Conservation (phyloP, 2,329 filamentous ascomycete species). For the Aspergillus pseudonomiae region DNA sequence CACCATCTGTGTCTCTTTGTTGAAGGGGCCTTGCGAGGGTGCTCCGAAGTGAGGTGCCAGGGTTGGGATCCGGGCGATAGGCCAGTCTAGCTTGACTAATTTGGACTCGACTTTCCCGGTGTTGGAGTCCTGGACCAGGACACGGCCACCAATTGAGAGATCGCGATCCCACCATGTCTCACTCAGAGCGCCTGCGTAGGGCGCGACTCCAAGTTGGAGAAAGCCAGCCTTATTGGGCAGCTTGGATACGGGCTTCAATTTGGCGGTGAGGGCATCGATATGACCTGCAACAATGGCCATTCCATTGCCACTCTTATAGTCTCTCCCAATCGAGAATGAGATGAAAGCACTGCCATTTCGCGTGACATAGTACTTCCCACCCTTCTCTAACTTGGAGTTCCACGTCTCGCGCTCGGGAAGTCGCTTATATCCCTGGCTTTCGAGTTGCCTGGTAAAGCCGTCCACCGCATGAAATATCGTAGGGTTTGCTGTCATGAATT, state of each 20-base stretch:
- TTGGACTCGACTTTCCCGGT: constrained; percentile 77
- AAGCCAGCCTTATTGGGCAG: constrained; percentile 85
- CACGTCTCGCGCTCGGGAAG: constrained; percentile 78
- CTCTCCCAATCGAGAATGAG: constrained; percentile 78
- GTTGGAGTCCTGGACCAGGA: constrained; percentile 74
- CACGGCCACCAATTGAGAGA: constrained; percentile 84
- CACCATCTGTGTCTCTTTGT: constrained; percentile 90
- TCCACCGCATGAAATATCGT: constrained; percentile 91
- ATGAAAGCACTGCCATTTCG: constrained; percentile 86
- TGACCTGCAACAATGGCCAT: constrained; percentile 88
- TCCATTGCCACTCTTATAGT: constrained; percentile 83
- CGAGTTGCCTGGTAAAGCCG: constrained; percentile 73
- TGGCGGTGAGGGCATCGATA: constrained; percentile 87
- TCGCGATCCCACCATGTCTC: constrained; percentile 97
- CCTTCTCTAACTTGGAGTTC: constrained; percentile 69
- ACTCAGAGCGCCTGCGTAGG: constrained; percentile 86
- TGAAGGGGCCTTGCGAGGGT: constrained; percentile 67
- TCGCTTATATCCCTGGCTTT: constrained; percentile 71
- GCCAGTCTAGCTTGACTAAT: constrained; percentile 91
- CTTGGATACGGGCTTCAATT: constrained; percentile 86
- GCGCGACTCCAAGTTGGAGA: constrained; percentile 85
- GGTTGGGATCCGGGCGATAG: constrained; percentile 88
- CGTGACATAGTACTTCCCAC: constrained; percentile 86
- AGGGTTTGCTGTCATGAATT: constrained; percentile 86
- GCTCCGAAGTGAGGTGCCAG: constrained; percentile 92